Conservation (phyloP, 116 monocot species). For the Dioscorea cayenensis region DNA sequence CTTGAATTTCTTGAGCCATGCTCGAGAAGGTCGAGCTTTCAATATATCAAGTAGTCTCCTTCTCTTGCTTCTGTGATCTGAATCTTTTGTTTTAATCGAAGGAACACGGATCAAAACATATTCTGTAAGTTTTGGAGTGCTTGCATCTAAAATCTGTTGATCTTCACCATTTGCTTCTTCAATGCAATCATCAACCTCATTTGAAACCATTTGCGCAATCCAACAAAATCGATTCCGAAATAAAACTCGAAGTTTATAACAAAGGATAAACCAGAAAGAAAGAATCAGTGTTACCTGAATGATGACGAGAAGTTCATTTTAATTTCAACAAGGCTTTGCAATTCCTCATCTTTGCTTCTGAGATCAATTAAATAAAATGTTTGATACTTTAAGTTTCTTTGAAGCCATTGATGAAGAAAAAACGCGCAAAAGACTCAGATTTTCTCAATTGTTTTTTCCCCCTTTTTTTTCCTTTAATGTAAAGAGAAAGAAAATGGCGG, state of each 20-base stretch:
- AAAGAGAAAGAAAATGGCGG: too few relatives aligned
- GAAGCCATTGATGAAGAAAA: too few relatives aligned
- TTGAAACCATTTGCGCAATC: constrained; percentile 4
- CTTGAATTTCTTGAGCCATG: constrained; percentile 9
- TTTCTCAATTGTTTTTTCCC: too few relatives aligned
- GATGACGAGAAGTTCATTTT: not conserved
- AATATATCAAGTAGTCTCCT: constrained; percentile 39
- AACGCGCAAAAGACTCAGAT: too few relatives aligned
- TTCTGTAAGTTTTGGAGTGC: not conserved
- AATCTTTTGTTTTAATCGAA: not conserved
- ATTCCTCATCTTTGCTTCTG: too few relatives aligned
- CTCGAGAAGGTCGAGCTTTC: constrained; percentile 30
- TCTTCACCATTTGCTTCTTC: not conserved
- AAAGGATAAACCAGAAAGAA: not conserved
- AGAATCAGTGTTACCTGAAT: not conserved
- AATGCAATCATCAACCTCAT: not conserved
- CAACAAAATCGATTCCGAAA: not conserved
- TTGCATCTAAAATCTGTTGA: not conserved
- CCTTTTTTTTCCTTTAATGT: too few relatives aligned
- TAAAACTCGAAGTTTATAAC: not conserved
- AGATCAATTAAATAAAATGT: too few relatives aligned
- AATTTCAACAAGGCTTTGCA: too few relatives aligned
- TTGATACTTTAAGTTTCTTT: too few relatives aligned
- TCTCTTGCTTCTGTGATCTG: not conserved
- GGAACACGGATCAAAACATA: constrained; percentile 1